Percentiles rank a stretch among this genome's conserved stretches.
phyloP scores from a whole-genome alignment of 192 early-diverging fungal genomes.

The Linderina pennispora region DNA sequence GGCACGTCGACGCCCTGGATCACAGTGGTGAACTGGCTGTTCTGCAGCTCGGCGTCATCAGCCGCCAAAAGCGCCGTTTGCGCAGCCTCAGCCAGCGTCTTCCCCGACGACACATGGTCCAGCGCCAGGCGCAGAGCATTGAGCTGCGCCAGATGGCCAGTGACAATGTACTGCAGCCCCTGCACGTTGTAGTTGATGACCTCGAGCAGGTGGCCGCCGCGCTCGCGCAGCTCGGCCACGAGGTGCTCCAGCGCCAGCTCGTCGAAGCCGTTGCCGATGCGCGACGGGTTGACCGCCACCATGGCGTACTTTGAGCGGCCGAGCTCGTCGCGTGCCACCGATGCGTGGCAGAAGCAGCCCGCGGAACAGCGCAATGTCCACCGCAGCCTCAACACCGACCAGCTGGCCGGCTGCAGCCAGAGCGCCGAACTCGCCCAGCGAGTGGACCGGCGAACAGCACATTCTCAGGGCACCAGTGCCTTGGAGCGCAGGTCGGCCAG shows the following conservation, averaged over 20 bases:
- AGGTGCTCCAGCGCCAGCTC: conserved; percentile 57
- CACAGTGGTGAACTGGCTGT: conserved; percentile 87
- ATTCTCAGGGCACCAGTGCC: conserved; percentile 71
- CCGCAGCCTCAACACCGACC: conserved; percentile 71
- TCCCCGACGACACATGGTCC: too few species aligned
- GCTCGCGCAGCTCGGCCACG: conserved; percentile 63
- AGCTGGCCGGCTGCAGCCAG: conserved; percentile 79
- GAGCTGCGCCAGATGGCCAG: conserved; percentile 74
- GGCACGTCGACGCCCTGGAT: conserved; percentile 92
- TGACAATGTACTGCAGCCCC: conserved; percentile 93
- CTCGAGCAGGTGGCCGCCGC: conserved; percentile 74
- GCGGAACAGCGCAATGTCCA: conserved; percentile 93
- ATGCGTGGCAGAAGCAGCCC: conserved; percentile 98
- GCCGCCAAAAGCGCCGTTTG: too few species aligned
- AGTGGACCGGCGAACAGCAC: conserved; percentile 87
- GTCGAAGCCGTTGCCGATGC: conserved; percentile 71
- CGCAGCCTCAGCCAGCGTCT: too few species aligned
- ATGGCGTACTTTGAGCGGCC: conserved; percentile 91
- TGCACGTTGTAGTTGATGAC: conserved; percentile 98
- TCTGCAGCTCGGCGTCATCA: conserved; percentile 62
- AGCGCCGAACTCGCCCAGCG: conserved; percentile 93
- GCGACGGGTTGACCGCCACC: conserved; percentile 88
- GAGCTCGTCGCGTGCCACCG: conserved; percentile 70
- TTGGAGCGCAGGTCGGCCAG: conserved; percentile 81
- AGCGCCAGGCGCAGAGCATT: conserved; percentile 69